Base-by-base conservation (phyloP, 805 yeast genomes). In the Saccharomycopsis sp. region DNA sequence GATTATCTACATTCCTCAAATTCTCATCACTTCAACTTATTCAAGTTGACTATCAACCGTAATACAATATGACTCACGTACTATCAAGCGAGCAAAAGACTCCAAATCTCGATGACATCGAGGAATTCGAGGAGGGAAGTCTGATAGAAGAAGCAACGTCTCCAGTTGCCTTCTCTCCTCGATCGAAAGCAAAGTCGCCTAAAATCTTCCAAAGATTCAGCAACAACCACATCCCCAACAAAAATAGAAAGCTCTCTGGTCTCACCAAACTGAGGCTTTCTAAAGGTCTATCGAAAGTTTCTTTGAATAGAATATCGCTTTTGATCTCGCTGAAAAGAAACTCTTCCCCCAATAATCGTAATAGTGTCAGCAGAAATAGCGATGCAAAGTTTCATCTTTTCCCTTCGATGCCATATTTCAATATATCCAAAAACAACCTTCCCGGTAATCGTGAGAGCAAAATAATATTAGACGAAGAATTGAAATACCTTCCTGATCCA, bases 401-500 rank as follows among this genome's bases (percentile, higher is more conserved):
- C 19, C 58, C 58, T 17, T 55, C 57, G 5, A 42, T 53, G 59
- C 60, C 50, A 3, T 56, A 56, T 25, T 42, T 41, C 47, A 54
- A 54, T 23, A 53, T 53, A 5, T 53, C 59, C 3, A 19, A 55
- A 23, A 42, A 12, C 14, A 15, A 23, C 19, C 17, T 22, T 3
- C 52, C 35, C 14, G 54, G 22, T 24, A 8, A 14, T 19, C 19
- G 17, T 20, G 58, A 49, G 5, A 35, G 20, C 9, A 23, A 14
- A 3, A 47, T n/a, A 22, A 35, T 52, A 5, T 19, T 56, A 5
- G 14, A 55, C 34, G 50, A 57, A 17, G 57, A 54, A 29, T 17
- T 47, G 54, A 25, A 53, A 23, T 54, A 54, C 25, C 25, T 57
- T 15, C 60, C 60, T 3, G 60, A 57, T 20, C 57, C 60, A 35